Conservation (phyloP, 2,329 filamentous ascomycete genomes). For the Sporothrix brasiliensis region DNA sequence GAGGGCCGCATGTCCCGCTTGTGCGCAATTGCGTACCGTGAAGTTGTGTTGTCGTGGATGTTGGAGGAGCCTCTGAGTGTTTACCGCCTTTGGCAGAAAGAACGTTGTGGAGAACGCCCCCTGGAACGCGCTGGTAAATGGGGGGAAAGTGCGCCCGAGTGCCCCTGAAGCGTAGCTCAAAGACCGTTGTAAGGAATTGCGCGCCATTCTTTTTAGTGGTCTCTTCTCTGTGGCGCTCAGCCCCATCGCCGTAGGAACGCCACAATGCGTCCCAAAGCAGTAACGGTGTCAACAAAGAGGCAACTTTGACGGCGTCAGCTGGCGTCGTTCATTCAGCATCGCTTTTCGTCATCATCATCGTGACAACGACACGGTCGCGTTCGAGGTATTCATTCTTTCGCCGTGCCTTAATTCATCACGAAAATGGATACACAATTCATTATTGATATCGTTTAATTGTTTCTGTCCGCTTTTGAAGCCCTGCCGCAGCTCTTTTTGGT, state of each 20-base stretch:
- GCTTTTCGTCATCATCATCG: background rate
- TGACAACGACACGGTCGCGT: background rate
- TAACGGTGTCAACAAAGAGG: conserved; percentile 41
- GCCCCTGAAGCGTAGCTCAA: background rate
- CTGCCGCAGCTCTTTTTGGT: background rate
- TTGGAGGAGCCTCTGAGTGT: background rate
- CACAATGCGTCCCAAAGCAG: conserved; percentile 37
- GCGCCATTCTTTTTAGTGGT: background rate
- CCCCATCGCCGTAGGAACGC: conserved; percentile 38
- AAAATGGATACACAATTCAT: background rate
- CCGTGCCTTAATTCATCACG: background rate
- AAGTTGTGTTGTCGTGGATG: conserved; percentile 4
- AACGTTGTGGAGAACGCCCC: background rate
- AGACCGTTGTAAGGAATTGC: background rate
- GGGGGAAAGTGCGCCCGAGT: background rate
- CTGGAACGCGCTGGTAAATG: conserved; percentile 7
- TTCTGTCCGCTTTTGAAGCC: conserved; percentile 8
- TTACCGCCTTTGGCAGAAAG: conserved; percentile 32
- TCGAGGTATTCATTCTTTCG: background rate
- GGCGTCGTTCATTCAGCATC: background rate
- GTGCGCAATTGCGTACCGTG: background rate
- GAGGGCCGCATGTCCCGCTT: background rate
- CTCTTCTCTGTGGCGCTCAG: conserved; percentile 10
- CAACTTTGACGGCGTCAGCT: conserved; percentile 3
- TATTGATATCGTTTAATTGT: background rate